Conservation (phyloP, 2,329 filamentous ascomycete species). For the Scedosporium boydii region DNA sequence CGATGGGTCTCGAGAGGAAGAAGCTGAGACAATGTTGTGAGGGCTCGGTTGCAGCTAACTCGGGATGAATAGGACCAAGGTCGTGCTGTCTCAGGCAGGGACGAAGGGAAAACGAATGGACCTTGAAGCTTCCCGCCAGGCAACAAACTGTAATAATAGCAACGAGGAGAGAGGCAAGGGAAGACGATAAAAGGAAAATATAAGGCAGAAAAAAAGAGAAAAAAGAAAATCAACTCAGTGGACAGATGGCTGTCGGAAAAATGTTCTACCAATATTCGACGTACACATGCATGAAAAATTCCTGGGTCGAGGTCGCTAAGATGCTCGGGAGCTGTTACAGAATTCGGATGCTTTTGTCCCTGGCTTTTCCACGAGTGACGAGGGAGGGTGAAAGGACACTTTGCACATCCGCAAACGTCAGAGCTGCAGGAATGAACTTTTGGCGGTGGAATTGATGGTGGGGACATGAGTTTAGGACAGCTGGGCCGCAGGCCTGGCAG, state of each 20-base stretch:
- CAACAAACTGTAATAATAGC: not conserved
- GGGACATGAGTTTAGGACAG: not conserved
- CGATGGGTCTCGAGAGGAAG: not conserved
- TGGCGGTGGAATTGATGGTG: not conserved
- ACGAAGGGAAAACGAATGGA: not conserved
- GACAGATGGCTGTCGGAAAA: not conserved
- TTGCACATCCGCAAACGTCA: not conserved
- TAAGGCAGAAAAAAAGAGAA: not conserved
- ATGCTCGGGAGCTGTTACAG: not conserved
- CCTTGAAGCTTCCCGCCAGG: not conserved
- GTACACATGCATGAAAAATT: not conserved
- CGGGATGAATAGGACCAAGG: not conserved
- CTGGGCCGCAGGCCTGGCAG: slow-evolving; percentile 2
- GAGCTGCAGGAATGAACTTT: not conserved
- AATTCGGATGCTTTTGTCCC: not conserved
- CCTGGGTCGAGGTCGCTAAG: not conserved
- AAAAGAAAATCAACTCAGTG: not conserved
- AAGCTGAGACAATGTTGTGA: not conserved
- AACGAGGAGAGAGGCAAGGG: not conserved
- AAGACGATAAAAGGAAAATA: not conserved
- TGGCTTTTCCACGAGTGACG: not conserved
- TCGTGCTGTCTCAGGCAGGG: not conserved
- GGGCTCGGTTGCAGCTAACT: not conserved
- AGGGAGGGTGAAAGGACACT: slow-evolving; percentile 2
- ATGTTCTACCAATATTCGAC: not conserved